Percentiles rank a stretch among this genome's conserved stretches.
Conservation (phyloP, 257 asterid genomes). For the Salvia miltiorrhiza region DNA sequence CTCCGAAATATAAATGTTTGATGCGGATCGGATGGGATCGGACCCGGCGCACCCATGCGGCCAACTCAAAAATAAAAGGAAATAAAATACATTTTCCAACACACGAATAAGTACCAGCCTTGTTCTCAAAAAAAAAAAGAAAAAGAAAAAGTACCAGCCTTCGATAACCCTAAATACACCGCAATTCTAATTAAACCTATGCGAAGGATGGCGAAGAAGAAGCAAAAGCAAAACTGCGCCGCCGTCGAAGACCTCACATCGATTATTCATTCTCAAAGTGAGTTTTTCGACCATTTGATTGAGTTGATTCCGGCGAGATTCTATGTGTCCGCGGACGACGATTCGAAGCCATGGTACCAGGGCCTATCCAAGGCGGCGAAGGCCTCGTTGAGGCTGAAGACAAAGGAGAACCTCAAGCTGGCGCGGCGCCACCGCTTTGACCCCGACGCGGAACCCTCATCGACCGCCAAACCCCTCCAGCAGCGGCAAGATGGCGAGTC, state of each 20-base stretch:
- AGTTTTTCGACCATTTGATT: conserved; percentile 59
- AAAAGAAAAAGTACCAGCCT: too few species aligned
- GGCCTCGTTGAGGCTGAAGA: conserved; percentile 64
- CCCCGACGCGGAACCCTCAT: conserved; percentile 55
- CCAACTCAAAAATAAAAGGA: too few species aligned
- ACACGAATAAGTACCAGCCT: too few species aligned
- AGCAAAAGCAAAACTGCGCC: conserved; percentile 29
- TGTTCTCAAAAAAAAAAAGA: too few species aligned
- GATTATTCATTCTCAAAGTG: conserved; percentile 38
- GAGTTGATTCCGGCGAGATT: conserved; percentile 75
- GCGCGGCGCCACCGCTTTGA: conserved; percentile 84
- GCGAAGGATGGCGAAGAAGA: conserved; percentile 39
- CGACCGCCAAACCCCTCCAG: conserved; percentile 46
- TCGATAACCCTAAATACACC: conserved; percentile 21
- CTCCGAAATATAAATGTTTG: too few species aligned
- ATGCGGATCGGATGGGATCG: too few species aligned
- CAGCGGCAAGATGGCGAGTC: conserved; percentile 37
- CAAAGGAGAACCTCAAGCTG: conserved; percentile 54
- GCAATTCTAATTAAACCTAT: background rate
- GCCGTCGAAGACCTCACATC: conserved; percentile 37
- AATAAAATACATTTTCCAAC: too few species aligned
- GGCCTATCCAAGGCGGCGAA: conserved; percentile 80
- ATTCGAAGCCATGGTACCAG: conserved; percentile 69
- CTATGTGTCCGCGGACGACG: conserved; percentile 64
- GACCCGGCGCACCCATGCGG: too few species aligned